Conservation (phyloP, 2,329 filamentous ascomycete species). For the Phoma sp. region DNA sequence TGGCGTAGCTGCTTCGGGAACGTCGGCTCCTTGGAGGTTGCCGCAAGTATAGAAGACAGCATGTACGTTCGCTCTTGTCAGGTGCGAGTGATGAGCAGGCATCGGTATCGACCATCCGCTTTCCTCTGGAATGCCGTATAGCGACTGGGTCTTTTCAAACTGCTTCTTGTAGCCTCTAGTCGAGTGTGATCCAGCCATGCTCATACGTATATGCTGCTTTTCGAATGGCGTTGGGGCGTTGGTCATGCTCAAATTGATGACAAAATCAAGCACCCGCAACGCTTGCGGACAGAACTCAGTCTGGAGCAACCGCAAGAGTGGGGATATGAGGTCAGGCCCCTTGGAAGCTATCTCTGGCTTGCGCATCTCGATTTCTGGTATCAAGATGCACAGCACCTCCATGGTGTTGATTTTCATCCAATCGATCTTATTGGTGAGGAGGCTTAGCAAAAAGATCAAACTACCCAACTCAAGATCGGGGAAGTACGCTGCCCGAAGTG, state of each 20-base stretch:
- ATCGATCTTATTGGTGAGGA: constrained; percentile 84
- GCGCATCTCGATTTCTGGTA: constrained; percentile 91
- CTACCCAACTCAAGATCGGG: constrained; percentile 82
- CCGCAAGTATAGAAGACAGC: constrained; percentile 95
- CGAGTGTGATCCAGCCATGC: constrained; percentile 89
- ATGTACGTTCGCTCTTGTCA: constrained; percentile 90
- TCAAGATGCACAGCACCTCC: constrained; percentile 82
- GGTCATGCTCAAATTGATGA: constrained; percentile 94
- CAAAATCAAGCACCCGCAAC: constrained; percentile 87
- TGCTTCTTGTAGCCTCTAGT: constrained; percentile 83
- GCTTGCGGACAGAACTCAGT: constrained; percentile 95
- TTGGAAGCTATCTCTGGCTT: constrained; percentile 88
- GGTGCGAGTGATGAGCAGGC: constrained; percentile 85
- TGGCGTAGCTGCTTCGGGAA: constrained; percentile 72
- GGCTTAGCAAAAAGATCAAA: constrained; percentile 87
- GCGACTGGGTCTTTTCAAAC: constrained; percentile 89
- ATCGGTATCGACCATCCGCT: constrained; percentile 96
- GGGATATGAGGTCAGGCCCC: constrained; percentile 93
- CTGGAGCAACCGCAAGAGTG: constrained; percentile 84
- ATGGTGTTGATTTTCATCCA: constrained; percentile 96
- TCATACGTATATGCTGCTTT: constrained; percentile 94
- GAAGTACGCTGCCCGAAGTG: constrained; percentile 79
- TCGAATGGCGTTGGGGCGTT: constrained; percentile 80
- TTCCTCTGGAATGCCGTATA: constrained; percentile 95
- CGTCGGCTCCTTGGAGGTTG: constrained; percentile 48